phyloP scores from a whole-genome alignment of 2,329 filamentous ascomycete species.

The Cladosporium sp. region DNA sequence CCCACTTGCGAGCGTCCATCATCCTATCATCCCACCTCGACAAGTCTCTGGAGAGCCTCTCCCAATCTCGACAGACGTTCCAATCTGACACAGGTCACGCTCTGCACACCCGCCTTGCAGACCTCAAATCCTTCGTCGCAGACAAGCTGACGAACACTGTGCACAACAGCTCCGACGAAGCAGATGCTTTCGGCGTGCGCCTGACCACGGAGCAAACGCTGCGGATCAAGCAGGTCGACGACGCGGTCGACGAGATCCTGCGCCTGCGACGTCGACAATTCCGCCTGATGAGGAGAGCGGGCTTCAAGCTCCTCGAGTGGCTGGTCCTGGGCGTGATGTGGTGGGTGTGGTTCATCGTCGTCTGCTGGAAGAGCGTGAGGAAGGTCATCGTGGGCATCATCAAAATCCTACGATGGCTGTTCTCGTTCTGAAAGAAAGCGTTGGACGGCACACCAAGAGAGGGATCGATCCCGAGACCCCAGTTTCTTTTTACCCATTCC shows the following conservation, averaged over 20 bases:
- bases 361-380: slow-evolving; percentile 43
- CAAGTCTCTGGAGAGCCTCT: slow-evolving; percentile 40
- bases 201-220: slow-evolving; percentile 75
- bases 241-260: slow-evolving; percentile 68
- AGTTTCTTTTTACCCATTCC: neutral
- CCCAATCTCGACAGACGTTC: slow-evolving; percentile 54
- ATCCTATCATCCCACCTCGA: slow-evolving; percentile 52
- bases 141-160: slow-evolving; percentile 60
- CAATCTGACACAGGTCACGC: slow-evolving; percentile 46
- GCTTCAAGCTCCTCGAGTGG: slow-evolving; percentile 87
- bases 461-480: neutral
- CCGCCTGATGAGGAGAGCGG: slow-evolving; percentile 71
- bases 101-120: slow-evolving; percentile 46
- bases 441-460: neutral
- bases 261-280: slow-evolving; percentile 72
- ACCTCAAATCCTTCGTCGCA: slow-evolving; percentile 49
- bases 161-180: slow-evolving; percentile 70
- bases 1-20: slow-evolving; percentile 44
- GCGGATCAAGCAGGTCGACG: slow-evolving; percentile 75
- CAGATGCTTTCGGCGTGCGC: slow-evolving; percentile 74
- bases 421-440: neutral
- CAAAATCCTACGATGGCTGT: slow-evolving; percentile 9
- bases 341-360: slow-evolving; percentile 89
- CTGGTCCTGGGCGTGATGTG: slow-evolving; percentile 85
- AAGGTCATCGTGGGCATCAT: slow-evolving; percentile 2